Conservation (phyloP, 345 rosid genomes). For the Chamaenerion angustifolium region DNA sequence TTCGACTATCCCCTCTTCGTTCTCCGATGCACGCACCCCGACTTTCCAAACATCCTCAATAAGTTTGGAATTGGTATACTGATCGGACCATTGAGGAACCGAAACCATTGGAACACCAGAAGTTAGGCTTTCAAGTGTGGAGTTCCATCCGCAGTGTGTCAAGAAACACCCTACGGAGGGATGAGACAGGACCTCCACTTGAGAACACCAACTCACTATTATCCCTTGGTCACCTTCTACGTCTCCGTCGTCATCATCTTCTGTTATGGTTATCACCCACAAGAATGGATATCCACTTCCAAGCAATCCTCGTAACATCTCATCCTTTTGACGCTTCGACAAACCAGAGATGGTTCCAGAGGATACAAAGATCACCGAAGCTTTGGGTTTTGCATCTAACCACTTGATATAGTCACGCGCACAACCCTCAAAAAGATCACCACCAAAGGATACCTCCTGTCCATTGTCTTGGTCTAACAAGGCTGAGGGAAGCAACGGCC, state of each 20-base stretch:
- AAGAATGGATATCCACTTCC: conserved; percentile 4
- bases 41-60: conserved; percentile 18
- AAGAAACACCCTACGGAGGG: conserved; percentile 19
- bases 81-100: conserved; percentile 21
- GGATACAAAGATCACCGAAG: conserved; percentile 4
- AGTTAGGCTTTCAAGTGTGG: conserved; percentile 17
- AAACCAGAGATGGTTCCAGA: conserved; percentile 1
- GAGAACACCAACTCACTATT: conserved; percentile 22
- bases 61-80: conserved; percentile 17
- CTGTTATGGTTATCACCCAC: conserved; percentile 8
- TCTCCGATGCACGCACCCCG: conserved; percentile 5
- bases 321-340: conserved; percentile 7
- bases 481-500: conserved; percentile 4
- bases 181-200: conserved; percentile 24
- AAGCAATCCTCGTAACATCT: conserved; percentile 4
- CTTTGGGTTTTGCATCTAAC: conserved; percentile 2
- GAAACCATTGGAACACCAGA: conserved; percentile 22
- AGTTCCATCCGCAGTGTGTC: conserved; percentile 33
- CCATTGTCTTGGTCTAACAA: background rate
- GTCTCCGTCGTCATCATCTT: conserved; percentile 13
- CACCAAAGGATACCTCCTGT: background rate
- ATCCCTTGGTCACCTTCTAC: conserved; percentile 5
- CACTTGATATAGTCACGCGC: conserved; percentile 6
- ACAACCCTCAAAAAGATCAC: background rate
- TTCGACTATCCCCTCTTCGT: conserved; percentile 2